phyloP scores from a whole-genome alignment of 257 asterid genomes.

The Gentiana dahurica region DNA sequence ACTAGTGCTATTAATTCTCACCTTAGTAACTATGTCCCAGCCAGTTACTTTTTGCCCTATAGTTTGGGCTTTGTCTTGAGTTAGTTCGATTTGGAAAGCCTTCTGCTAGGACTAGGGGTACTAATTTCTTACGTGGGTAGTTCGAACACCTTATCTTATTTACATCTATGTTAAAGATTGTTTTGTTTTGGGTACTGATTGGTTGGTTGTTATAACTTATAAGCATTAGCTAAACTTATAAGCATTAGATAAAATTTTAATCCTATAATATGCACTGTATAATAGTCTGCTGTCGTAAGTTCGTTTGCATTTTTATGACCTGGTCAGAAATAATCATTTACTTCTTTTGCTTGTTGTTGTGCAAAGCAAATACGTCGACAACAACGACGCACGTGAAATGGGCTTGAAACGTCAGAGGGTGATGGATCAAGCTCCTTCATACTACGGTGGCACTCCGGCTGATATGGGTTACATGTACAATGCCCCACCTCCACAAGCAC shows the following conservation, averaged over 20 bases:
- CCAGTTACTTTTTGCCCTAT: too few species aligned
- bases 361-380: slow-evolving; percentile 46
- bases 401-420: slow-evolving; percentile 83
- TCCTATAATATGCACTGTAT: not conserved
- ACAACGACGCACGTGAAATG: slow-evolving; percentile 81
- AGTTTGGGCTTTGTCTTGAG: too few species aligned
- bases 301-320: not conserved
- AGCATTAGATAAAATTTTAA: not conserved
- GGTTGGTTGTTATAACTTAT: not conserved
- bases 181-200: not conserved
- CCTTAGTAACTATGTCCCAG: too few species aligned
- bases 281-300: not conserved
- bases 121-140: not conserved
- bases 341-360: not conserved
- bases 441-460: slow-evolving; percentile 46
- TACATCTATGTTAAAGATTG: not conserved
- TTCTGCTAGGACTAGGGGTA: too few species aligned
- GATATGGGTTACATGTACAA: slow-evolving; percentile 64
- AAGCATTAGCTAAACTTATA: too few species aligned
- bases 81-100: too few species aligned
- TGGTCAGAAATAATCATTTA: not conserved
- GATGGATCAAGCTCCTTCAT: slow-evolving; percentile 73
- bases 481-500: slow-evolving; percentile 63
- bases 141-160: not conserved
- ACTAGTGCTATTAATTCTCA: too few species aligned